Evolutionary conservation across 139 green algal genomes (phyloP).

Genomic region (Volvox reticuliferus): DNA sequence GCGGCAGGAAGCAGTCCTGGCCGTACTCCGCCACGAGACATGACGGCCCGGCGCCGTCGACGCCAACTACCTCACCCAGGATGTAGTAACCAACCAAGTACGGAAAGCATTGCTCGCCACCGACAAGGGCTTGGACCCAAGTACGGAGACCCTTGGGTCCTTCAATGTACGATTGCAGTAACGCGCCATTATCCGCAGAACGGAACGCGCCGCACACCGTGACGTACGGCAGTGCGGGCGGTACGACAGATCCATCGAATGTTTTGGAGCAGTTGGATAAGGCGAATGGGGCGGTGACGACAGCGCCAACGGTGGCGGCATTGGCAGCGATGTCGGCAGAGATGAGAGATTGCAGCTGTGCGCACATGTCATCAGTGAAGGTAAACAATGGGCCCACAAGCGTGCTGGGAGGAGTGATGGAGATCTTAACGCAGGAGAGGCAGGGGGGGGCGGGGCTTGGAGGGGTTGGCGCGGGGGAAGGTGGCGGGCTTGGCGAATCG

Average conservation of each 20-base stretch:
- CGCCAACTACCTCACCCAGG: neutral
- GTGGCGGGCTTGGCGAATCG: neutral
- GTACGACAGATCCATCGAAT: neutral
- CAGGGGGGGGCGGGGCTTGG: neutral
- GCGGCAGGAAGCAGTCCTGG: constrained; percentile 15
- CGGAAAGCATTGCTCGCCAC: neutral
- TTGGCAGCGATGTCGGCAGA: neutral
- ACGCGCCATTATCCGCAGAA: neutral
- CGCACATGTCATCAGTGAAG: neutral
- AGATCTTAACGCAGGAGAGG: neutral
- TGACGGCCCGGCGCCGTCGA: neutral
- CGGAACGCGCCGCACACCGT: neutral
- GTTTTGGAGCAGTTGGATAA: neutral
- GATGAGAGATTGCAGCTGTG: neutral
- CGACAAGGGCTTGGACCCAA: neutral
- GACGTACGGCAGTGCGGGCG: neutral
- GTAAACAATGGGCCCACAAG: neutral
- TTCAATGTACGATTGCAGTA: neutral
- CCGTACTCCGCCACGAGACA: neutral
- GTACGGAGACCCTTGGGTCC: neutral
- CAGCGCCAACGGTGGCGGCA: neutral
- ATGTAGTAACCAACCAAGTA: neutral
- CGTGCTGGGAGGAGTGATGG: neutral
- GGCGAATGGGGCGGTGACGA: neutral
- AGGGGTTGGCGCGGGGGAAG: neutral